A percentile compares a stretch with the other conserved stretches of the same genome.
These are phyloP conservation scores for Persicaria maculosa DNA, from an alignment of 148 eudicot genomes.

Conservation along the genomic window DNA sequence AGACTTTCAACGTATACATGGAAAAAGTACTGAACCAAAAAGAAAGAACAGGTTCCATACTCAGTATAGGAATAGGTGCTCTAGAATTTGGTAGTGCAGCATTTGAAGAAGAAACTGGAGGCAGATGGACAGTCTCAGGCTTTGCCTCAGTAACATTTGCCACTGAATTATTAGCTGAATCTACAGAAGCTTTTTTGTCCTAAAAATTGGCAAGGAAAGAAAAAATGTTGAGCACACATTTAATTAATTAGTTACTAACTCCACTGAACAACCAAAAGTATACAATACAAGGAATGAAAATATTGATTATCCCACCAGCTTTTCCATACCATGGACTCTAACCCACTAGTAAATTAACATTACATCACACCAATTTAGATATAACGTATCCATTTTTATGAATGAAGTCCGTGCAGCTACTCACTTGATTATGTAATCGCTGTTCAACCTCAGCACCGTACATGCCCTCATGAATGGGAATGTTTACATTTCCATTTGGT, in stretches of 20 bases:
- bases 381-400: not conserved
- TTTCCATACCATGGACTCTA: not conserved
- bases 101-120: constrained; percentile 37
- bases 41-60: constrained; percentile 31
- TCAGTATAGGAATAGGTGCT: constrained; percentile 41
- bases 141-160: constrained; percentile 34
- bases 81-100: constrained; percentile 29
- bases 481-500: constrained; percentile 48
- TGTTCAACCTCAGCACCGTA: constrained; percentile 73
- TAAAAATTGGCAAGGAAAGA: constrained; percentile 17
- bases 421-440: constrained; percentile 37
- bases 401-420: not conserved
- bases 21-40: constrained; percentile 10
- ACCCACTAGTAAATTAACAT: not conserved
- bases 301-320: not conserved
- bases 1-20: not conserved
- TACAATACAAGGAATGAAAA: not conserved
- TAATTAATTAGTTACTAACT: not conserved
- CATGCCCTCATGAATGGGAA: constrained; percentile 60
- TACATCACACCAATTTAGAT: not conserved
- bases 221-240: not conserved
- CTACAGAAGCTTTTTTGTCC: constrained; percentile 41
- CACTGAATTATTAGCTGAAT: constrained; percentile 29
- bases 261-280: not conserved
- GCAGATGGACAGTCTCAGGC: constrained; percentile 42